phyloP scores from a whole-genome alignment of 371 early-diverging fungal species.

The Lichtheimia ornata region DNA sequence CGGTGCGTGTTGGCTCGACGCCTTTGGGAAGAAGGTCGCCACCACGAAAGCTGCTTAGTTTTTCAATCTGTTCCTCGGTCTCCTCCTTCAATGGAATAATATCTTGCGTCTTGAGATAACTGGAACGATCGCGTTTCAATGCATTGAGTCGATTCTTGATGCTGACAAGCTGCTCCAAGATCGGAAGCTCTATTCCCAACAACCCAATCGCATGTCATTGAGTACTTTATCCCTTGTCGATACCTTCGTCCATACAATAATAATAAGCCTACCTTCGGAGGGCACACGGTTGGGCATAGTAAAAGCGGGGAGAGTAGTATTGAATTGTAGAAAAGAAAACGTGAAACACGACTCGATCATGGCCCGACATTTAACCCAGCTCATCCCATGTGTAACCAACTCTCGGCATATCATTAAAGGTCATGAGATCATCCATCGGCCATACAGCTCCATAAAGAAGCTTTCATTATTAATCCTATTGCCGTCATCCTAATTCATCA shows the following conservation, averaged over 20 bases:
- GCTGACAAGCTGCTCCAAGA: conserved; percentile 61
- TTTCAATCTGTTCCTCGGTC: conserved; percentile 31
- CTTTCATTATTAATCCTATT: too few relatives aligned
- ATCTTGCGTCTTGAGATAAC: conserved; percentile 60
- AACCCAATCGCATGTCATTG: not conserved
- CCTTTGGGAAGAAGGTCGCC: conserved; percentile 23
- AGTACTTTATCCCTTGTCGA: not conserved
- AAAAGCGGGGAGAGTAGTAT: too few relatives aligned
- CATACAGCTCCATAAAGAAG: too few relatives aligned
- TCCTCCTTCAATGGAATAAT: conserved; percentile 60
- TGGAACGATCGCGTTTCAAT: conserved; percentile 72
- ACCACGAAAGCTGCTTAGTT: conserved; percentile 28
- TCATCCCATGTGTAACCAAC: too few relatives aligned
- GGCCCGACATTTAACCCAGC: too few relatives aligned
- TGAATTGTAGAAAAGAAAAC: too few relatives aligned
- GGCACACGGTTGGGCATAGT: conserved; percentile 7
- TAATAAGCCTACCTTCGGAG: conserved; percentile 2
- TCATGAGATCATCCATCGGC: too few relatives aligned
- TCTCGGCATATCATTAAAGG: too few relatives aligned
- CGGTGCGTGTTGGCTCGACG: conserved; percentile 59
- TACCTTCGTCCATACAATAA: not conserved
- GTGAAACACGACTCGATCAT: too few relatives aligned
- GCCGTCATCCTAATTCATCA: too few relatives aligned
- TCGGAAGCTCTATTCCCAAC: conserved; percentile 49
- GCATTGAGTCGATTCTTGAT: conserved; percentile 71